Base-by-base conservation (phyloP, 768 basidiomycete genomes). In the Amanita pallidorosea region DNA sequence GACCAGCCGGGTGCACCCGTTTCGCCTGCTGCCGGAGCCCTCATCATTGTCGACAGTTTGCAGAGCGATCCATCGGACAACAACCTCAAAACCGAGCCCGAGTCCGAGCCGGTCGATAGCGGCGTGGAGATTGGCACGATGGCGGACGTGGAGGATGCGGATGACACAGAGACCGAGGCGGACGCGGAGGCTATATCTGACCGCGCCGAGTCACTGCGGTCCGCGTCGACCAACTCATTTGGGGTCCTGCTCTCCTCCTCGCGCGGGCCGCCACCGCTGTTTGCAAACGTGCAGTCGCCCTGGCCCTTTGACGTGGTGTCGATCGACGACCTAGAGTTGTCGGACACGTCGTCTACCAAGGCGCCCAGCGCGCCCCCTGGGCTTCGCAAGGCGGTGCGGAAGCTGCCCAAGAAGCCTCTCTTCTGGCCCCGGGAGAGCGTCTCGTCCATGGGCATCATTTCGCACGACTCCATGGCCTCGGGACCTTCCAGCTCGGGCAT, bases 321-420 rank as follows among this genome's bases (percentile, higher is more conserved):
- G 5, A 79, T 88, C 43, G 86, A 89, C 58, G 88, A 88, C 36
- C 65, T 87, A 37, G 86, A 89, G 52, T 66, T 88, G n/a, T 88
- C 87, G 1, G 87, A 88, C 60, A 75, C 78, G 1, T 85, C 83
- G 12, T 86, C 85, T 1, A 74, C 80, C 36, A 63, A 68, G 33
- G 66, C 58, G 2, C 70, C 70, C 4, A 60, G 71, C 29, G 64
- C 66, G 1, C 76, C 74, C 0, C 72, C 76, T 7, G 81, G 80
- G n/a, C 62, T 83, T 31, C 71, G 77, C 44, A 77, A 74, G 55
- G 66, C 66, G 1, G 68, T 71, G 6, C 74, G 80, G 22, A 79
- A 79, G 55, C 67, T 91, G 20, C 89, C 89, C 0, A 79, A 85
- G 20, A 86, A 90, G 53, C 88, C 91, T 53, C 85, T 89, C 62